Evolutionary conservation across 75 land plant genomes (phyloP).

Genomic region (Pinus tabuliformis): DNA sequence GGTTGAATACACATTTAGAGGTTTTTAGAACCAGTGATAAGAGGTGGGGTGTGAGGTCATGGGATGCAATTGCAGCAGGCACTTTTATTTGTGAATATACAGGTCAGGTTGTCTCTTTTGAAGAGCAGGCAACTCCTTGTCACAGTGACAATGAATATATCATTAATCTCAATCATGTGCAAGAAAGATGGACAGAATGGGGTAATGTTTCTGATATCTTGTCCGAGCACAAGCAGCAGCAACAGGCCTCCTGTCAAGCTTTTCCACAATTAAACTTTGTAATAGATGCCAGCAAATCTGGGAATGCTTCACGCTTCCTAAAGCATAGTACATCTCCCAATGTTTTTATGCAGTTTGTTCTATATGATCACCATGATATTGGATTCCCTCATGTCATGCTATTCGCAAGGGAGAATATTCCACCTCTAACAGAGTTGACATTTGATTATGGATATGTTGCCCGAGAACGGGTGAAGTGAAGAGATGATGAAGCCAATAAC

Average conservation of each 20-base stretch:
- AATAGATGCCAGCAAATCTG: slow-evolving; percentile 61
- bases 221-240: slow-evolving; percentile 18
- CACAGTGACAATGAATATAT: slow-evolving; percentile 38
- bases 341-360: slow-evolving; percentile 75
- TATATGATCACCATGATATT: slow-evolving; percentile 54
- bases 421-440: slow-evolving; percentile 65
- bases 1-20: slow-evolving; percentile 49
- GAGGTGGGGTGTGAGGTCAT: slow-evolving; percentile 79
- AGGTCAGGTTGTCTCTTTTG: slow-evolving; percentile 45
- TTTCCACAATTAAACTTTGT: slow-evolving; percentile 45
- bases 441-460: too few species aligned
- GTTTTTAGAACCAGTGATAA: slow-evolving; percentile 50
- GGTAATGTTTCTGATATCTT: slow-evolving; percentile 50
- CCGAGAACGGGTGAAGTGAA: too few species aligned
- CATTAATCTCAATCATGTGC: slow-evolving; percentile 35
- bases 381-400: slow-evolving; percentile 75
- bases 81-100: slow-evolving; percentile 78
- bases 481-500: too few species aligned
- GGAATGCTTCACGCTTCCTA: slow-evolving; percentile 74
- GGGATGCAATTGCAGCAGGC: slow-evolving; percentile 80
- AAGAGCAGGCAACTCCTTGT: slow-evolving; percentile 19
- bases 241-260: slow-evolving; percentile 6
- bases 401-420: slow-evolving; percentile 83
- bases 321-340: too few species aligned
- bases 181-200: slow-evolving; percentile 43